A percentile compares a stretch with the other conserved stretches of the same genome.
Conservation (phyloP, 495 filamentous ascomycete genomes). For the Penicillium bialowiezense region DNA sequence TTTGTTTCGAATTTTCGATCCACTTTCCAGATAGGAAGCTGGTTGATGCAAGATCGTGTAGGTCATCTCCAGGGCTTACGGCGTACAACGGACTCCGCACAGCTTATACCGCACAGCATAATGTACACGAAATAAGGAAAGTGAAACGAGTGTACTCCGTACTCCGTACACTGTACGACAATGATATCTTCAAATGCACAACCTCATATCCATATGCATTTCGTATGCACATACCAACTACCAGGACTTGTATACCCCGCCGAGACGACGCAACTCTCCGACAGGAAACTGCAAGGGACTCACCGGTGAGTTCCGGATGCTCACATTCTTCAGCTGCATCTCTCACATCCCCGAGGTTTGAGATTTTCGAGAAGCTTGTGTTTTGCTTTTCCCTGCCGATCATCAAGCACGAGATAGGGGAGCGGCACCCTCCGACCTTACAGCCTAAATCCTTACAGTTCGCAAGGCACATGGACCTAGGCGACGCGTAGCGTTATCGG, state of each 20-base stretch:
- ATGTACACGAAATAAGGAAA: too few species aligned
- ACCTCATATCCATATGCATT: too few species aligned
- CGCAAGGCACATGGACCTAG: too few species aligned
- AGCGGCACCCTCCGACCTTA: slow-evolving; percentile 3
- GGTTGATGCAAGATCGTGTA: neutral
- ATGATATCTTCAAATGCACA: too few species aligned
- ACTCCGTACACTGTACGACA: too few species aligned
- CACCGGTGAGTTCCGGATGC: neutral
- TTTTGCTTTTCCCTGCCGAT: neutral
- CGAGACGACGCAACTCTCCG: slow-evolving; percentile 4
- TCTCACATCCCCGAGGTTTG: slow-evolving; percentile 1
- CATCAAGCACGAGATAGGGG: neutral
- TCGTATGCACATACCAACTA: slow-evolving; percentile 3
- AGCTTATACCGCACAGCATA: too few species aligned
- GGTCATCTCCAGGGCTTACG: neutral
- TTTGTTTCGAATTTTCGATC: slow-evolving; percentile 15
- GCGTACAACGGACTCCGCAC: neutral
- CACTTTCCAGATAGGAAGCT: slow-evolving; percentile 9
- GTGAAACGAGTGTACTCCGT: too few species aligned
- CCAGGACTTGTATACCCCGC: slow-evolving; percentile 1
- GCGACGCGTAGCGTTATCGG: too few species aligned
- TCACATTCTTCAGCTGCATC: slow-evolving; percentile 6
- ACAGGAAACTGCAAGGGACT: slow-evolving; percentile 3
- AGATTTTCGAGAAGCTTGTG: neutral
- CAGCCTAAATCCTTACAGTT: neutral